Evolutionary conservation across 805 yeast species (phyloP), one percentile per base, ranked within the genome.

Genomic region (Komagataella mondaviorum): DNA sequence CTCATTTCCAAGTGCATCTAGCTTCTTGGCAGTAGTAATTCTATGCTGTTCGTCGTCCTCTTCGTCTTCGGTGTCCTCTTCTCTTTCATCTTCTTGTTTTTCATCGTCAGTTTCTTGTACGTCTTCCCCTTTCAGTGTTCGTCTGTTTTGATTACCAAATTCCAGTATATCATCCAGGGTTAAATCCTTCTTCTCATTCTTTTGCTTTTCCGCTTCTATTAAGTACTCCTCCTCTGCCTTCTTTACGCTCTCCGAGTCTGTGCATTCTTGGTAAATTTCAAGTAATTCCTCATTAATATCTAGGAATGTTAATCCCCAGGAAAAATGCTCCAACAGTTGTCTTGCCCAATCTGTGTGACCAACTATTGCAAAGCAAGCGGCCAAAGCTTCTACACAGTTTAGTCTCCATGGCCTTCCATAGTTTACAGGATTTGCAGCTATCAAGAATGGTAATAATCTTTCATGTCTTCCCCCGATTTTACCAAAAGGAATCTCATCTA

Each of bases 351-450:
- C 97, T 47, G 70, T 69, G 56, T 81, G 90, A 0, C 97, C 98
- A 2, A 89, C 91, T 52, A 93, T 90, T 1, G 96, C 96, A 62
- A 93, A 85, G 60, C 96, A 88, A 0, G 99, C 98, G 1, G 99
- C 99, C 45, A 93, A 69, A 0, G 99, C 99, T 64, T 93, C 99
- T 5, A 88, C 99, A 66, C 99, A 93, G 66, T 93, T 93, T 52
- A 93, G 70, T 59, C 82, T 78, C 98, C 97, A 90, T 0, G 99
- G 97, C 59, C 85, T 76, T 4, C 99, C 99, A 60, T 93, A 93
- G 65, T 93, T 93, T 6, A 95, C 98, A 30, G 96, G 95, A 63
- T 93, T 93, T 0, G 98, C 96, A 4, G 98, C 98, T 7, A 93
- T 89, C 48, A 93, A 70, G 59, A 91, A 93, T 0, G 99, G 99